A percentile compares a stretch with the other conserved stretches of the same genome.
Evolutionary conservation across 371 early-diverging fungal genomes (phyloP).

Genomic region (Apophysomyces trapeziformis): DNA sequence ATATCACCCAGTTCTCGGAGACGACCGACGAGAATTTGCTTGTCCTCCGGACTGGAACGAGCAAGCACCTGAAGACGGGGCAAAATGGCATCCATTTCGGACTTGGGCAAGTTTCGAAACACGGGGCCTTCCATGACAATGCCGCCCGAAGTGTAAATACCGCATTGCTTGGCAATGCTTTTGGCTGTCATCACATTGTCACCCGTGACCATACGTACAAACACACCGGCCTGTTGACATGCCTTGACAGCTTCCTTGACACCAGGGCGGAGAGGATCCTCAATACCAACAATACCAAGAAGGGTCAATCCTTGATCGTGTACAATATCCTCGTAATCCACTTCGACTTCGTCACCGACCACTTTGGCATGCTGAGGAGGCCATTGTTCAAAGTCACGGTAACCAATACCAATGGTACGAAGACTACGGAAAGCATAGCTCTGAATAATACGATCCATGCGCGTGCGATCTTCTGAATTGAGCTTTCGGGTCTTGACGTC

Average conservation of each 20-base stretch:
- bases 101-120: slow-evolving; percentile 59
- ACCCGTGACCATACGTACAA: slow-evolving; percentile 85
- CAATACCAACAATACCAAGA: slow-evolving; percentile 69
- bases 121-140: slow-evolving; percentile 71
- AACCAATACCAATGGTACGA: slow-evolving; percentile 74
- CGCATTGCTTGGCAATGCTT: slow-evolving; percentile 71
- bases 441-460: slow-evolving; percentile 61
- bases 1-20: slow-evolving; percentile 69
- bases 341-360: slow-evolving; percentile 29
- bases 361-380: slow-evolving; percentile 41
- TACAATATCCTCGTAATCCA: slow-evolving; percentile 47
- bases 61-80: slow-evolving; percentile 75
- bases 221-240: slow-evolving; percentile 75
- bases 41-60: slow-evolving; percentile 77
- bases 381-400: slow-evolving; percentile 70
- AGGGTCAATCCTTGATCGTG: slow-evolving; percentile 52
- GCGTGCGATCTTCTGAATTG: slow-evolving; percentile 45
- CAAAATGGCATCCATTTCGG: slow-evolving; percentile 65
- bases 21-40: slow-evolving; percentile 66
- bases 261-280: slow-evolving; percentile 74
- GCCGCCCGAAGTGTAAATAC: slow-evolving; percentile 68
- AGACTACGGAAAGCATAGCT: slow-evolving; percentile 61
- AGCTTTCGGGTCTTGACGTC: slow-evolving; percentile 56
- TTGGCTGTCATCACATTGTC: slow-evolving; percentile 74
- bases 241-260: slow-evolving; percentile 67